phyloP scores from a whole-genome alignment of 768 basidiomycete species.

The Podaxis pistillaris region DNA sequence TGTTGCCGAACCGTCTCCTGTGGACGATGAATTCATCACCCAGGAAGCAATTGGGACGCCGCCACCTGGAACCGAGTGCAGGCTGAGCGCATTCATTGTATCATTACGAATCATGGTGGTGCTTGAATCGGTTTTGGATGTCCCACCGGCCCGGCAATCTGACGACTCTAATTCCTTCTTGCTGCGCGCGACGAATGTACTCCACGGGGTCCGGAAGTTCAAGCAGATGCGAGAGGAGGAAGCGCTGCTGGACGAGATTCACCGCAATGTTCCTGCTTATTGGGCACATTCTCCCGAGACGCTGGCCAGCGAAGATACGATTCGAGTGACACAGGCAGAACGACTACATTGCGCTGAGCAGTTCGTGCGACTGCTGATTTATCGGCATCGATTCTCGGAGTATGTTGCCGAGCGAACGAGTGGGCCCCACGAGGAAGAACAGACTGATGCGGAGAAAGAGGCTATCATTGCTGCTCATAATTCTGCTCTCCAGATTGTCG shows the following conservation, averaged over 20 bases:
- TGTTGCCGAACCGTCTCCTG: conserved; percentile 78
- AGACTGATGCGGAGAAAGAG: conserved; percentile 69
- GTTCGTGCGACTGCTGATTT: conserved; percentile 83
- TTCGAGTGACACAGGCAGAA: conserved; percentile 86
- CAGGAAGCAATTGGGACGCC: conserved; percentile 66
- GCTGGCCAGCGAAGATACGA: conserved; percentile 79
- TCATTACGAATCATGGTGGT: conserved; percentile 81
- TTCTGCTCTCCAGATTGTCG: conserved; percentile 79
- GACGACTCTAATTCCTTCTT: conserved; percentile 79
- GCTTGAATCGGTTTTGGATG: conserved; percentile 84
- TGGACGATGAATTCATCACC: conserved; percentile 90
- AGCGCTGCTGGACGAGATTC: conserved; percentile 76
- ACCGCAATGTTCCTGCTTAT: conserved; percentile 63
- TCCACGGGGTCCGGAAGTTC: conserved; percentile 59
- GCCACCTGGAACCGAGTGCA: conserved; percentile 68
- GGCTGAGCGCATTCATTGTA: conserved; percentile 79
- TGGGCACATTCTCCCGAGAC: conserved; percentile 85
- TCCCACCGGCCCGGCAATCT: conserved; percentile 62
- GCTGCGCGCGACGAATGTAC: conserved; percentile 62
- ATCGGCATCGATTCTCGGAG: conserved; percentile 83
- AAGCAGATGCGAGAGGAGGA: conserved; percentile 81
- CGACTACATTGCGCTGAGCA: conserved; percentile 86
- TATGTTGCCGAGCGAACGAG: conserved; percentile 67
- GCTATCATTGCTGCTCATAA: conserved; percentile 76
- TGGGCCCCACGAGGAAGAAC: conserved; percentile 50